phyloP scores from a whole-genome alignment of 495 filamentous ascomycete genomes.

The Penicillium coprophilum region DNA sequence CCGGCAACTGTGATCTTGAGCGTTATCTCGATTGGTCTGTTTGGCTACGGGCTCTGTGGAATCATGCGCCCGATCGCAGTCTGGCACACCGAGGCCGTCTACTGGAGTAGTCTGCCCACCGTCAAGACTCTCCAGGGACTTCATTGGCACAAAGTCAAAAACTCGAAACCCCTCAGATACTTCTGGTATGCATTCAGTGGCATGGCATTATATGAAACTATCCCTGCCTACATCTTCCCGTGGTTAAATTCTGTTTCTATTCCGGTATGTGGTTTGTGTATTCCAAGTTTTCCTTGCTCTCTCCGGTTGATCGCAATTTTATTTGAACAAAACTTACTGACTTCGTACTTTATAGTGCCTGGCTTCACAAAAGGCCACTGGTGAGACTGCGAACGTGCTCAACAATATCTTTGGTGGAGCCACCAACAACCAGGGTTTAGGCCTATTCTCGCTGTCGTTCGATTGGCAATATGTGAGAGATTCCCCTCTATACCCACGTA shows the following conservation, averaged over 20 bases:
- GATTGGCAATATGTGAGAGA: conserved; percentile 58
- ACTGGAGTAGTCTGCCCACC: conserved; percentile 36
- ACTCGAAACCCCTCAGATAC: conserved; percentile 30
- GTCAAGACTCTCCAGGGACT: conserved; percentile 34
- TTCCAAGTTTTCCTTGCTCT: neutral
- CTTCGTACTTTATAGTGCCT: conserved; percentile 40
- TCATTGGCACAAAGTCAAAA: conserved; percentile 33
- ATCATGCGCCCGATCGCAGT: conserved; percentile 53
- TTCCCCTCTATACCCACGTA: too few species aligned
- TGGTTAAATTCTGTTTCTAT: conserved; percentile 56
- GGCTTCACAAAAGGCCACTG: conserved; percentile 35
- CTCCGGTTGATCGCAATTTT: neutral
- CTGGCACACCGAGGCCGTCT: conserved; percentile 52
- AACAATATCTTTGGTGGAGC: conserved; percentile 56
- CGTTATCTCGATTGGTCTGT: conserved; percentile 39
- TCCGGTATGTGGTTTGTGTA: conserved; percentile 28
- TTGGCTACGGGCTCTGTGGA: conserved; percentile 56
- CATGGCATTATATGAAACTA: conserved; percentile 49
- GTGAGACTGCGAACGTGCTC: conserved; percentile 29
- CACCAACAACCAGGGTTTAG: conserved; percentile 50
- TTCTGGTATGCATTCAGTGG: conserved; percentile 37
- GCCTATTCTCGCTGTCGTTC: conserved; percentile 48
- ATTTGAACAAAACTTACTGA: neutral
- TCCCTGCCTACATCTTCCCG: conserved; percentile 56
- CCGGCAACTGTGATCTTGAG: conserved; percentile 30